Evolutionary conservation across 345 rosid genomes (phyloP).

Genomic region (Bruguiera sexangula): DNA sequence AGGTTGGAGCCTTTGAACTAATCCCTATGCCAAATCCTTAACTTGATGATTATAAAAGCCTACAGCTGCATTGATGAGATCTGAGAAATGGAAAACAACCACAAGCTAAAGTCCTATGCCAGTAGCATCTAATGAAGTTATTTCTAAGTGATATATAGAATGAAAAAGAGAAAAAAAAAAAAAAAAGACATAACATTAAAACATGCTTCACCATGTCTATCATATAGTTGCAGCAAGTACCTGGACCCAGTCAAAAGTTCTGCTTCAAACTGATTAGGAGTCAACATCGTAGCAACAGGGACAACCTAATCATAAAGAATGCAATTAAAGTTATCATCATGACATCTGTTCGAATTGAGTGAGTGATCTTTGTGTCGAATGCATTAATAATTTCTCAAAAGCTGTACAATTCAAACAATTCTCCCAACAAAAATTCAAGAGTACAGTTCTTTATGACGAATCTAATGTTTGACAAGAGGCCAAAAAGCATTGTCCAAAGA

Average conservation of each 20-base stretch:
- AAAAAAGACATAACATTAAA: not conserved
- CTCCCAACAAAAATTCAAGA: not conserved
- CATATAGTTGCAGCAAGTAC: slow-evolving; percentile 35
- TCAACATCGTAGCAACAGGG: slow-evolving; percentile 97
- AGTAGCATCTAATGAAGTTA: too few species aligned
- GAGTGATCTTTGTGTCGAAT: not conserved
- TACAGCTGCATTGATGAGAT: too few species aligned
- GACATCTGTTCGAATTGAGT: not conserved
- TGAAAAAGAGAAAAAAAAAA: not conserved
- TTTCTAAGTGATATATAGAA: too few species aligned
- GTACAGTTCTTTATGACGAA: not conserved
- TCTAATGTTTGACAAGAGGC: not conserved
- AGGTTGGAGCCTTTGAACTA: too few species aligned
- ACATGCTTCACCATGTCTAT: not conserved
- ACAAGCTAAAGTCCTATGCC: too few species aligned
- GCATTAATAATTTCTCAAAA: not conserved
- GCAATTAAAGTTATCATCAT: slow-evolving; percentile 5
- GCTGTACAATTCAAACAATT: slow-evolving; percentile 1
- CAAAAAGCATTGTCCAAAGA: not conserved
- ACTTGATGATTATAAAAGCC: too few species aligned
- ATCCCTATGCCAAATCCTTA: too few species aligned
- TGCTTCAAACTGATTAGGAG: slow-evolving; percentile 99
- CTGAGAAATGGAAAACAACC: not conserved
- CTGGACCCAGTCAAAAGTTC: slow-evolving; percentile 77
- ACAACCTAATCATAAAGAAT: slow-evolving; percentile 61